A percentile compares a stretch with the other conserved stretches of the same genome.
These are phyloP conservation scores for Cyberlindnera amylophila DNA, from an alignment of 805 yeast genomes.

Conservation along the genomic window DNA sequence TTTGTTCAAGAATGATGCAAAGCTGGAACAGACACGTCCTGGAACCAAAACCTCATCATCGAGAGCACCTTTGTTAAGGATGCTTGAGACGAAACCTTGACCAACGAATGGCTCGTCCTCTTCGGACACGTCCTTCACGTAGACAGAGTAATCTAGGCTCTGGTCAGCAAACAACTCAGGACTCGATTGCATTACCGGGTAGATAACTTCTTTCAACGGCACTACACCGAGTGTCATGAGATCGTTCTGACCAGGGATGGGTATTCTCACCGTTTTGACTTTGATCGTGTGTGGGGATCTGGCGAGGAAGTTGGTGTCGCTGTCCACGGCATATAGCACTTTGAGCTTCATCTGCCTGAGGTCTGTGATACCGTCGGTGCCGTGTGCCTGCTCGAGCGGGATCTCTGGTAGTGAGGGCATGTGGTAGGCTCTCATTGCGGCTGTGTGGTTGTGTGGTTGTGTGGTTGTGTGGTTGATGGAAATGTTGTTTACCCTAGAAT, in stretches of 20 bases:
- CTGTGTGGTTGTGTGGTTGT: neutral
- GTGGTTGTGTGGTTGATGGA: neutral
- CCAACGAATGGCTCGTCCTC: slow-evolving; percentile 50
- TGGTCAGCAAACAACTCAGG: slow-evolving; percentile 39
- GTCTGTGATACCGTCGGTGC: slow-evolving; percentile 14
- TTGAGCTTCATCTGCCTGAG: slow-evolving; percentile 29
- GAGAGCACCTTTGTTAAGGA: slow-evolving; percentile 20
- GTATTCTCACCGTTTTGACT: slow-evolving; percentile 40
- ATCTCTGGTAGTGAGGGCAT: slow-evolving; percentile 31
- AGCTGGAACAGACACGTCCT: slow-evolving; percentile 54
- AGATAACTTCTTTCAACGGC: slow-evolving; percentile 42
- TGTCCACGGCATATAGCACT: slow-evolving; percentile 40
- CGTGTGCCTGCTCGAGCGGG: slow-evolving; percentile 20
- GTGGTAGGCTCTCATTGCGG: slow-evolving; percentile 28
- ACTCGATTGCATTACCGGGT: slow-evolving; percentile 41
- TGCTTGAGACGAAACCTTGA: slow-evolving; percentile 37
- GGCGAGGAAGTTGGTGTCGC: slow-evolving; percentile 39
- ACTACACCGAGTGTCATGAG: slow-evolving; percentile 41
- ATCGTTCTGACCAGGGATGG: slow-evolving; percentile 40
- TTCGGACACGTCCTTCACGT: slow-evolving; percentile 46
- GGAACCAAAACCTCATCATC: slow-evolving; percentile 41
- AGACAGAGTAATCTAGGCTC: slow-evolving; percentile 42
- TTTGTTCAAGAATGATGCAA: slow-evolving; percentile 41
- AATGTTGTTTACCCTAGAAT: slow-evolving; percentile 1
- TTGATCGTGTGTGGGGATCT: slow-evolving; percentile 33